Conservation (phyloP, 495 filamentous ascomycete species). For the Hypoxylon crocopeplum region DNA sequence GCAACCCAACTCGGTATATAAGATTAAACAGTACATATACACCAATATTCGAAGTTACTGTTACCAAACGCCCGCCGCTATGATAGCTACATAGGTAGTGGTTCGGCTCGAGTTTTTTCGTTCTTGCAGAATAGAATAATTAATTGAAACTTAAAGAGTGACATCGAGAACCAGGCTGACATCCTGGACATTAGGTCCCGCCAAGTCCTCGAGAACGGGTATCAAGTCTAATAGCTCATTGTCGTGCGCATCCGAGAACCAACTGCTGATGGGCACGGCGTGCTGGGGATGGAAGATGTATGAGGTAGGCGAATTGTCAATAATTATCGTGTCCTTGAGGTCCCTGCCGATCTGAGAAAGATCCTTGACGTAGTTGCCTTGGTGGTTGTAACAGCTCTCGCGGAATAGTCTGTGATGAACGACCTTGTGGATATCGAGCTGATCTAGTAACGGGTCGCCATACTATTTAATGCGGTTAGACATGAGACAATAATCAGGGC, state of each 20-base stretch:
- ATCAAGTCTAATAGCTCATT: slow-evolving; percentile 98
- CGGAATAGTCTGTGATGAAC: slow-evolving; percentile 96
- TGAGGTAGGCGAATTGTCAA: slow-evolving; percentile 98
- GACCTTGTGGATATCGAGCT: slow-evolving; percentile 95
- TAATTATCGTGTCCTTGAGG: slow-evolving; percentile 97
- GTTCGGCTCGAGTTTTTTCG: slow-evolving; percentile 35
- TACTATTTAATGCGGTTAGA: slow-evolving; percentile 66
- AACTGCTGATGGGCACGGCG: slow-evolving; percentile 98
- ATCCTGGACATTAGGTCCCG: slow-evolving; percentile 83
- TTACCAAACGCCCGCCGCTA: slow-evolving; percentile 60
- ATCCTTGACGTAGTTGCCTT: slow-evolving; percentile 99
- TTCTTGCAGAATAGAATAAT: slow-evolving; percentile 44
- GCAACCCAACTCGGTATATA: slow-evolving; percentile 43
- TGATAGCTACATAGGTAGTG: slow-evolving; percentile 46
- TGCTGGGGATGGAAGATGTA: slow-evolving; percentile 99
- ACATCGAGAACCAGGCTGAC: slow-evolving; percentile 98
- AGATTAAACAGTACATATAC: slow-evolving; percentile 51
- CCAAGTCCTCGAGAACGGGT: slow-evolving; percentile 97
- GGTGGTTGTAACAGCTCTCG: slow-evolving; percentile 99
- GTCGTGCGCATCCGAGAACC: slow-evolving; percentile 99
- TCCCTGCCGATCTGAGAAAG: slow-evolving; percentile 96
- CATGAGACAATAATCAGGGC: background rate
- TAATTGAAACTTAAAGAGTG: slow-evolving; percentile 67
- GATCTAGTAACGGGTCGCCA: slow-evolving; percentile 93
- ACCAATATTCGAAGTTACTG: slow-evolving; percentile 44